Percentiles rank a stretch among this genome's conserved stretches.
These are phyloP conservation scores for Auriculariales sp. DNA, from an alignment of 768 basidiomycete species.

Conservation along the genomic window DNA sequence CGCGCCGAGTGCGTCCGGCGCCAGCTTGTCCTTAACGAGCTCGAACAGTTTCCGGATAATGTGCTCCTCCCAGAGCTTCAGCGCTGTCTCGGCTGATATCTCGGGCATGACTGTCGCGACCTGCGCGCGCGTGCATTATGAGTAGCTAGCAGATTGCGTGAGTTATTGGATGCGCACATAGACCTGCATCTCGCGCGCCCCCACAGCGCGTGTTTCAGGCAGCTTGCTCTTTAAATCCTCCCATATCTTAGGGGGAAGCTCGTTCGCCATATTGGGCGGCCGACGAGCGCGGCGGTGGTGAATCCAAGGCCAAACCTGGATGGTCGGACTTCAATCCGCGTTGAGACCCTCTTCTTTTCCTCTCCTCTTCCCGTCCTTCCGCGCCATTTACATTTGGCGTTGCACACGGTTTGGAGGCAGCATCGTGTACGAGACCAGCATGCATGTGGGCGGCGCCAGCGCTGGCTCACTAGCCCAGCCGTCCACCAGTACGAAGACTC, in stretches of 20 bases:
- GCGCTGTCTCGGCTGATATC: conserved; percentile 66
- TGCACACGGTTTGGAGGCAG: too few relatives aligned
- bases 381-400: too few relatives aligned
- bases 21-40: conserved; percentile 68
- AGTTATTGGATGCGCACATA: too few relatives aligned
- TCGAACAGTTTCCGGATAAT: conserved; percentile 72
- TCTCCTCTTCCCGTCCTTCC: too few relatives aligned
- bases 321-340: too few relatives aligned
- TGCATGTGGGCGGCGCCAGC: too few relatives aligned
- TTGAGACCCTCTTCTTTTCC: too few relatives aligned
- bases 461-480: too few relatives aligned
- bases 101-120: conserved; percentile 61
- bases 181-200: not conserved
- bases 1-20: conserved; percentile 71
- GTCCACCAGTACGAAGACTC: too few relatives aligned
- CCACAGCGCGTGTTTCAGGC: not conserved
- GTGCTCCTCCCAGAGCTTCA: conserved; percentile 76
- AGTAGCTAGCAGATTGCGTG: not conserved
- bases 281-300: too few relatives aligned
- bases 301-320: too few relatives aligned
- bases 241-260: not conserved
- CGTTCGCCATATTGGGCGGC: not conserved
- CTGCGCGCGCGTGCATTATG: conserved; percentile 21
- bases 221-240: not conserved
- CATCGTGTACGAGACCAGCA: too few relatives aligned